Conservation (phyloP, 345 rosid species). For the Angophora floribunda region DNA sequence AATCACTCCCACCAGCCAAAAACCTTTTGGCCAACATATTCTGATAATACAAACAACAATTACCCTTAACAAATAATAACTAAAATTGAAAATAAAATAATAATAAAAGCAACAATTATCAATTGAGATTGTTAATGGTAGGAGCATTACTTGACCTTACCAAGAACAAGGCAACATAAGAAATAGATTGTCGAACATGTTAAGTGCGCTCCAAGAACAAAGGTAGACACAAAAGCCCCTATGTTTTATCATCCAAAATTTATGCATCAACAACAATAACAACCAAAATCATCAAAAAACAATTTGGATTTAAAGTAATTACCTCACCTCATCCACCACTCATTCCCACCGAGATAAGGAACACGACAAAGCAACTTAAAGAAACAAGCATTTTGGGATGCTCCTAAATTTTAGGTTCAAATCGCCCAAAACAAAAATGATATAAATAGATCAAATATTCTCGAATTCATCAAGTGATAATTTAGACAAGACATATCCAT, state of each 20-base stretch:
- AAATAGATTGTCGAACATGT: no score
- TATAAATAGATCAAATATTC: not conserved
- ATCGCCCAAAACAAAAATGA: fast-evolving
- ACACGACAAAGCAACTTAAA: no score
- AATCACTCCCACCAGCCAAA: not conserved
- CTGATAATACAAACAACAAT: no score
- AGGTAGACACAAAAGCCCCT: fast-evolving
- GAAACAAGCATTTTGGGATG: no score
- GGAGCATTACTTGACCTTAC: fast-evolving
- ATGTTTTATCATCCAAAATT: not conserved
- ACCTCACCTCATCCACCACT: no score
- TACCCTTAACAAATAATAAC: not conserved
- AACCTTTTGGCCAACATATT: not conserved
- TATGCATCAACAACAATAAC: fast-evolving
- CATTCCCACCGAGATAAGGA: fast-evolving
- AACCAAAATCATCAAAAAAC: no score
- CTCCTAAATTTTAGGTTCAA: not conserved
- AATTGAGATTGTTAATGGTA: fast-evolving
- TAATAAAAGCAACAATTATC: no score
- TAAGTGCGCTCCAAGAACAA: fast-evolving
- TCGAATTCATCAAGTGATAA: not conserved
- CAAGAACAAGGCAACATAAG: fast-evolving
- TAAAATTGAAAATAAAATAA: no score
- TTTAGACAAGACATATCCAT: not conserved
- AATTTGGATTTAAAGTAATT: no score